Base-by-base conservation (phyloP, 306 rosid genomes). In the Ochetophila trinervis region DNA sequence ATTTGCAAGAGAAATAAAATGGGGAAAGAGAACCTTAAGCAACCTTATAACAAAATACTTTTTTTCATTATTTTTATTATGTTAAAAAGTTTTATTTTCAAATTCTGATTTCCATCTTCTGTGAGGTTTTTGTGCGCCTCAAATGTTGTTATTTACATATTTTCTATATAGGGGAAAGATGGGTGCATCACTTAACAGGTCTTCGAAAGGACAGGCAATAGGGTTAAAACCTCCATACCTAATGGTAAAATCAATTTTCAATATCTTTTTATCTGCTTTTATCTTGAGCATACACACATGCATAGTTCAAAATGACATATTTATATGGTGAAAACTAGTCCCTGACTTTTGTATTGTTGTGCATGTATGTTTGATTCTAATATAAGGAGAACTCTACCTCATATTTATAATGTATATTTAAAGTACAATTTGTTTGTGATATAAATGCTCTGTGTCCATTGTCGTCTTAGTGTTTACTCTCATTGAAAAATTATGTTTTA, bases 141-240 rank as follows among this genome's bases (percentile, higher is more conserved):
- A 53, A 22, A 20, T 47, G 53, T 8, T 62, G 30, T 45, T 22
- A 27, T 24, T 8, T 52, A n/a, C 32, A 53, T 36, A 10, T 36
- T 13, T 35, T 57, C 53, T 64, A 11, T 55, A 5, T 66, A 86
- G 92, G 92, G 89, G 92, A 72, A 86, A 74, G 74, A 68, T 86
- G 73, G 92, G 93, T 11, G 82, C 87, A 42, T 87, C 93, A 5
- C 82, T 77, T 65, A 79, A 86, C 44, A 63, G 85, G 45, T 18
- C 63, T 18, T 67, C 21, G 0, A 87, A 62, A 74, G 75, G 74
- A 65, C 49, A 15, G 65, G 87, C 82, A 9, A 75, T 87, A 18
- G 92, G 92, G 12, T 83, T 83, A 52, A 65, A 61, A 48, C 87
- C 87, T 59, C 93, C 89, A 20, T 87, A 81, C 73, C 51, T 87